A percentile compares a stretch with the other conserved stretches of the same genome.
Conservation (phyloP, 441 rosid species). For the Jatropha multifida region DNA sequence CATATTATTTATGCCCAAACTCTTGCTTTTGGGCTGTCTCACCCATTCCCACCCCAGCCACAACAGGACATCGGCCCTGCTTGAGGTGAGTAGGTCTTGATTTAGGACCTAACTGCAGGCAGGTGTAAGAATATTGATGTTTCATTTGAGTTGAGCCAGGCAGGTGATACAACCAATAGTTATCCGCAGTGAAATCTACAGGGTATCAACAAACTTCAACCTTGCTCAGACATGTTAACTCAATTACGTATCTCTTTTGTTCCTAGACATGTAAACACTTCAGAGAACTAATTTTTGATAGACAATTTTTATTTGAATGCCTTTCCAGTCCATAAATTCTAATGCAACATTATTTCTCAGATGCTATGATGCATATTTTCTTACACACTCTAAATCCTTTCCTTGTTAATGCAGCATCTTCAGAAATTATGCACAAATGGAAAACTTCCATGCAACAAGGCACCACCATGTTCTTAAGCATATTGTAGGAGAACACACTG, state of each 20-base stretch:
- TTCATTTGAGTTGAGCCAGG: not conserved
- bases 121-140: not conserved
- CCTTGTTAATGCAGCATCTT: not conserved
- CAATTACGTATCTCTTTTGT: not conserved
- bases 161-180: not conserved
- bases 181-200: not conserved
- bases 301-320: not conserved
- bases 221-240: not conserved
- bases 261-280: not conserved
- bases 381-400: not conserved
- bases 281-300: not conserved
- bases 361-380: not conserved
- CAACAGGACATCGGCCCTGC: not conserved
- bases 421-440: not conserved
- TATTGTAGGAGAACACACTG: not conserved
- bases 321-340: not conserved
- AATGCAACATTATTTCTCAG: not conserved
- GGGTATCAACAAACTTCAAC: not conserved
- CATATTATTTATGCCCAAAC: not conserved
- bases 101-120: not conserved
- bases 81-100: not conserved
- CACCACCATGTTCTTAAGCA: not conserved
- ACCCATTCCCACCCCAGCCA: not conserved
- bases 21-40: not conserved
- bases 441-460: conserved; percentile 5